These are phyloP conservation scores for Gnomoniopsis smithogilvyi DNA, from an alignment of 2,329 filamentous ascomycete genomes.

Conservation along the genomic window DNA sequence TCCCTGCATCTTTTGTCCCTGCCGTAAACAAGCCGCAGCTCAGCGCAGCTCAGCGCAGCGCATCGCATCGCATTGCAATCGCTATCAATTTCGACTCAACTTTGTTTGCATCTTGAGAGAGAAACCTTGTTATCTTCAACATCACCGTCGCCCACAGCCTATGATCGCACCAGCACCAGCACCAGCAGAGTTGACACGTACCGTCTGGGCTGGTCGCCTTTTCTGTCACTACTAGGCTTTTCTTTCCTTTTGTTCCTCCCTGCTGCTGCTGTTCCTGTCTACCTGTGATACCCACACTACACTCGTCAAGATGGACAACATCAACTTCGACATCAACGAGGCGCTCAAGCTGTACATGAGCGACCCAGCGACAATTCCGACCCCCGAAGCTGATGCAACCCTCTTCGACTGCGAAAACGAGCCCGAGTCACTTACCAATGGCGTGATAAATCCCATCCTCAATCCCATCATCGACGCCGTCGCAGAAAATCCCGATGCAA, in stretches of 20 bases:
- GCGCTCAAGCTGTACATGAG: conserved; percentile 96
- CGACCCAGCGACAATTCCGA: conserved; percentile 79
- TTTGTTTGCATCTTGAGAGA: no score
- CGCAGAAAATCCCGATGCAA: conserved; percentile 85
- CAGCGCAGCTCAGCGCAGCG: not conserved
- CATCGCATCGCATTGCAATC: not conserved
- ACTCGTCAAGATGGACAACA: conserved; percentile 60
- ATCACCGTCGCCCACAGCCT: not conserved
- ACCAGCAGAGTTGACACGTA: not conserved
- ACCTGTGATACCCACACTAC: conserved; percentile 19
- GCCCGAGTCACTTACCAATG: conserved; percentile 74
- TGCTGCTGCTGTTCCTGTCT: conserved; percentile 1
- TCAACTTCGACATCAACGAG: conserved; percentile 93
- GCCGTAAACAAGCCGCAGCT: not conserved
- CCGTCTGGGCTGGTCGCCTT: not conserved
- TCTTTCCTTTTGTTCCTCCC: not conserved
- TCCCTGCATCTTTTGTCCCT: not conserved
- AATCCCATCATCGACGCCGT: conserved; percentile 92
- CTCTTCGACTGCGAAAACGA: conserved; percentile 92
- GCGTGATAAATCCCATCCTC: conserved; percentile 77
- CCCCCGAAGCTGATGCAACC: conserved; percentile 78
- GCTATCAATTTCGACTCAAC: not conserved
- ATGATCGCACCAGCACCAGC: not conserved
- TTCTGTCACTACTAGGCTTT: not conserved
- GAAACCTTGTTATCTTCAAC: not conserved